Conservation (phyloP, 2,329 filamentous ascomycete genomes). For the Iodosphaeria phyllophila region DNA sequence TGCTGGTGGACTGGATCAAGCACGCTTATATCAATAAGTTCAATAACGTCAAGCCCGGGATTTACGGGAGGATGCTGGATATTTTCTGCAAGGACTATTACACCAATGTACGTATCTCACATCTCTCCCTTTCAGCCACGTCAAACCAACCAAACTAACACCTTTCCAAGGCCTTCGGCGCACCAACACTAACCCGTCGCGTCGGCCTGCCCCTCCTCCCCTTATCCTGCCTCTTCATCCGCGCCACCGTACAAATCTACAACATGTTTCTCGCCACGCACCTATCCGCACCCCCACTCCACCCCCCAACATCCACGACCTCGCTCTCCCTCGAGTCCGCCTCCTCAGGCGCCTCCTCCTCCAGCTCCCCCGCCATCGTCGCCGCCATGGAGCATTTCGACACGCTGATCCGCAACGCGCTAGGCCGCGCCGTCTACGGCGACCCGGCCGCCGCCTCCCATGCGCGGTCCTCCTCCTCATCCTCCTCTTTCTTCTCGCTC, state of each 20-base stretch:
- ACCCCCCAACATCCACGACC: constrained; percentile 43
- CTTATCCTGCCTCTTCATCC: constrained; percentile 84
- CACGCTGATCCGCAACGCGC: constrained; percentile 54
- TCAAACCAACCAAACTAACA: background rate
- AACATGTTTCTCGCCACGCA: constrained; percentile 93
- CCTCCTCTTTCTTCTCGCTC: too few species aligned
- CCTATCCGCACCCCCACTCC: constrained; percentile 57
- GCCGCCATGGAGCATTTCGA: constrained; percentile 68
- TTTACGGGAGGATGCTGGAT: constrained; percentile 82
- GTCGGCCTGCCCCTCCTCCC: constrained; percentile 85
- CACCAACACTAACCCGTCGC: constrained; percentile 75
- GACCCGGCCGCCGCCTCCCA: constrained; percentile 23
- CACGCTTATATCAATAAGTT: constrained; percentile 98
- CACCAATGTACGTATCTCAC: constrained; percentile 47
- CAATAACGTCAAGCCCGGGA: constrained; percentile 83
- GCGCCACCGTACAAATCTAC: constrained; percentile 87
- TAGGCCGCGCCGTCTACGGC: constrained; percentile 56
- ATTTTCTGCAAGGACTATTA: constrained; percentile 97
- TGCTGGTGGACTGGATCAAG: constrained; percentile 92
- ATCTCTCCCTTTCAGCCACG: background rate
- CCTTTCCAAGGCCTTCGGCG: constrained; percentile 54
- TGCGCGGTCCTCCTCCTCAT: constrained; percentile 24
- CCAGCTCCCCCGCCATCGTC: constrained; percentile 54
- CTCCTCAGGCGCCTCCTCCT: constrained; percentile 39
- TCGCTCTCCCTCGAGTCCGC: constrained; percentile 45